These are phyloP conservation scores for Isabelozyma rhagii DNA, from an alignment of 805 yeast genomes.

Conservation along the genomic window DNA sequence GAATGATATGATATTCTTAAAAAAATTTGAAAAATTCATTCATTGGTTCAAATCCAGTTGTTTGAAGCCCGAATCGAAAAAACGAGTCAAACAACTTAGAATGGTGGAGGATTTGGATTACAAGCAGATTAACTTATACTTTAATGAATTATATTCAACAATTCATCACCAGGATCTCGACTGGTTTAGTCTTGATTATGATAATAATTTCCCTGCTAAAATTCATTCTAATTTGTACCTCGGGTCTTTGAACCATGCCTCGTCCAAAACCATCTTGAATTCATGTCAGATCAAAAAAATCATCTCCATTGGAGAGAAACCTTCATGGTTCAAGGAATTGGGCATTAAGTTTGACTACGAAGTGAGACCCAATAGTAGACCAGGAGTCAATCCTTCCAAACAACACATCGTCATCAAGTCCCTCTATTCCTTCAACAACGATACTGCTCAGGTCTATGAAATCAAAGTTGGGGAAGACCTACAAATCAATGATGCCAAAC, in stretches of 20 bases:
- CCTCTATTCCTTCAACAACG: constrained; percentile 16
- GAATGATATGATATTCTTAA: constrained; percentile 25
- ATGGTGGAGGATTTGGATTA: neutral
- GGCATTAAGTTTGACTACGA: constrained; percentile 13
- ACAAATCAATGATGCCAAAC: constrained; percentile 1
- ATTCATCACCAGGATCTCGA: constrained; percentile 11
- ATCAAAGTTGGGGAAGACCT: constrained; percentile 8
- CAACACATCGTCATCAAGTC: constrained; percentile 8
- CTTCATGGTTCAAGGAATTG: constrained; percentile 25
- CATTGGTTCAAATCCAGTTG: constrained; percentile 8
- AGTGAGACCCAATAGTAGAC: neutral
- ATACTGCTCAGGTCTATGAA: constrained; percentile 14
- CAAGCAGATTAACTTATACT: neutral
- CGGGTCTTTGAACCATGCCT: constrained; percentile 33
- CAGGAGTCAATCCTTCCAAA: neutral
- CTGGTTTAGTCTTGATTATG: constrained; percentile 30
- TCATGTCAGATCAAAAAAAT: constrained; percentile 20
- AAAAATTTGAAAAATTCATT: constrained; percentile 27
- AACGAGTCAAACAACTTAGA: neutral
- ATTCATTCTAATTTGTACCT: constrained; percentile 25
- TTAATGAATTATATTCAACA: constrained; percentile 1
- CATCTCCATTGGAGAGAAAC: constrained; percentile 35
- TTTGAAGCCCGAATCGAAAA: neutral
- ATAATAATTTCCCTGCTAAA: constrained; percentile 35
- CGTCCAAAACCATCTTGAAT: constrained; percentile 24